Conservation (phyloP, 345 rosid species). For the Salix koriyanagi region DNA sequence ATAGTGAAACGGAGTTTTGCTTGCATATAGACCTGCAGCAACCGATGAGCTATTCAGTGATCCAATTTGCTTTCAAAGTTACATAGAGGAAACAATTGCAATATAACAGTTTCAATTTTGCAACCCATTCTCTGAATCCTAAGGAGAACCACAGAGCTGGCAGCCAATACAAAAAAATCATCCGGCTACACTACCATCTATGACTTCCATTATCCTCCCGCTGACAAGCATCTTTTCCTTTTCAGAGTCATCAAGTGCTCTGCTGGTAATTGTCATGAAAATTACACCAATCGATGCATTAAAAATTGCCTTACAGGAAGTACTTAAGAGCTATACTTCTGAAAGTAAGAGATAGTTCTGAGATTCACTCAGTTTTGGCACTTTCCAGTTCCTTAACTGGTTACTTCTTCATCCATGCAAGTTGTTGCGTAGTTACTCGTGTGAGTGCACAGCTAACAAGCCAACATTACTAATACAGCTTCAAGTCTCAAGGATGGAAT, state of each 20-base stretch:
- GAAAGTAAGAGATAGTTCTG: constrained; percentile 33
- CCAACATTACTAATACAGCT: neutral
- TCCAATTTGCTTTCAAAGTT: neutral
- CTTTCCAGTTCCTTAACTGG: constrained; percentile 47
- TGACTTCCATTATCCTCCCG: constrained; percentile 28
- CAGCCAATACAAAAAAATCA: constrained; percentile 53
- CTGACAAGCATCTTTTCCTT: constrained; percentile 52
- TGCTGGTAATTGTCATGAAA: constrained; percentile 45
- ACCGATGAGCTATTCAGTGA: neutral
- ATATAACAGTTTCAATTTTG: neutral
- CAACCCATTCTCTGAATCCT: constrained; percentile 33
- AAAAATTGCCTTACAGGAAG: constrained; percentile 30
- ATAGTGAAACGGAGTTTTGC: constrained; percentile 28
- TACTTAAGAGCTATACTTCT: constrained; percentile 29
- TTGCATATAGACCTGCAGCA: constrained; percentile 26
- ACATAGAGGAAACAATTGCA: neutral
- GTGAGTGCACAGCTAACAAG: neutral
- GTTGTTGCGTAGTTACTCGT: neutral
- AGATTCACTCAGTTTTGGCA: constrained; percentile 32
- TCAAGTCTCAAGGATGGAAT: neutral
- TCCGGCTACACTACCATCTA: constrained; percentile 25
- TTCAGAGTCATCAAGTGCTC: constrained; percentile 30
- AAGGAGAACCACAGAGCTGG: constrained; percentile 46
- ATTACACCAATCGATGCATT: constrained; percentile 46
- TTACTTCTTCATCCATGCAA: constrained; percentile 21